phyloP scores from a whole-genome alignment of 305 asterid species.

The Fraxinus angustifolia region DNA sequence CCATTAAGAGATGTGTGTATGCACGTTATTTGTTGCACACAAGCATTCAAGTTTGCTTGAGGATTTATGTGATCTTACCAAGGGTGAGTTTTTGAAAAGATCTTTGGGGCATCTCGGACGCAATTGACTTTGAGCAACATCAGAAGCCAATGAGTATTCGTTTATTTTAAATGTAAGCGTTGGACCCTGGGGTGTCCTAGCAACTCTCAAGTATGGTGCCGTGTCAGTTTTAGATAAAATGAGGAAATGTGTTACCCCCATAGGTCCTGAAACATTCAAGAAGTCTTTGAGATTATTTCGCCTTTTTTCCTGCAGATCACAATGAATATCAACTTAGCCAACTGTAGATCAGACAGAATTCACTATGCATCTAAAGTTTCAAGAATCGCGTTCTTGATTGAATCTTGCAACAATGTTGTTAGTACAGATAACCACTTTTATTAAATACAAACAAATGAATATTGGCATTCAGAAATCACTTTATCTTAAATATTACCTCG shows the following conservation, averaged over 20 bases:
- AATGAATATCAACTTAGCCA: background rate
- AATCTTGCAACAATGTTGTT: background rate
- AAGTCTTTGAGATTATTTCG: constrained; percentile 78
- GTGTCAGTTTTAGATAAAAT: constrained; percentile 68
- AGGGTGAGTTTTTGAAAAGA: constrained; percentile 71
- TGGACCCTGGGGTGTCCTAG: constrained; percentile 81
- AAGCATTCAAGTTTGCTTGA: background rate
- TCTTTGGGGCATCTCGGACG: constrained; percentile 77
- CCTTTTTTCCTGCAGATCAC: constrained; percentile 61
- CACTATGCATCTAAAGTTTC: background rate
- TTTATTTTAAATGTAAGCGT: constrained; percentile 81
- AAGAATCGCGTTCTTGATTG: background rate
- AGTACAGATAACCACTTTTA: background rate
- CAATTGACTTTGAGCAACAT: constrained; percentile 70
- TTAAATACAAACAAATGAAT: background rate
- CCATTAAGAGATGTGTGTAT: background rate
- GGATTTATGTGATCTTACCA: constrained; percentile 46
- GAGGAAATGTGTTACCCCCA: constrained; percentile 93
- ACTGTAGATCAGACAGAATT: background rate
- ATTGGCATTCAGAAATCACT: background rate
- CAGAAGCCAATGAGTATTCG: constrained; percentile 68
- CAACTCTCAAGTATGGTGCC: constrained; percentile 77
- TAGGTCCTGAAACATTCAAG: constrained; percentile 76
- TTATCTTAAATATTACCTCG: background rate
- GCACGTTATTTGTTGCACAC: background rate